Evolutionary conservation across 2,329 filamentous ascomycete genomes (phyloP), one percentile per base, ranked within the genome.

Genomic region (Trichoderma sp.): DNA sequence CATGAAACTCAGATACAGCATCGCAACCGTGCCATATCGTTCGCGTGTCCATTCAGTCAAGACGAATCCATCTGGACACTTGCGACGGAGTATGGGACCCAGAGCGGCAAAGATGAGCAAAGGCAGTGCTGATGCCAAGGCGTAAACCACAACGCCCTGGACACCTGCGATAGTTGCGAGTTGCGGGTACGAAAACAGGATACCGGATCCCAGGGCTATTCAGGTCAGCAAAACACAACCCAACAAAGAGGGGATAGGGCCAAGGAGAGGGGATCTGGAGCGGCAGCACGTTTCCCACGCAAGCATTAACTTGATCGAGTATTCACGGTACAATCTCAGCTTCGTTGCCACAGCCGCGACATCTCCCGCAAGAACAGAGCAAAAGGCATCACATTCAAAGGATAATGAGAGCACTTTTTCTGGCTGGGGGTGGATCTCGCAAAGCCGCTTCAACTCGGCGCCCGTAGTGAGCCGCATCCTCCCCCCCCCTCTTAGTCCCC

Each of bases 251-350:
- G 66, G 73, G 71, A 72, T 70, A 43, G 68, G 66, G 71, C 73
- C 73, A 71, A 63, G 68, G 70, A 26, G 56, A 71, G 74, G 76
- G 78, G 75, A 74, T 77, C 79, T 80, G 83, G 88, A 93, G 91
- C 91, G 92, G 92, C 92, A 94, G 91, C 92, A 95, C 92, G 86
- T 94, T 95, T 91, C 92, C 90, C 92, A 95, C 92, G 92, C 92
- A 96, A 96, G 92, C 91, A 94, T 95, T 96, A 95, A 92, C 92
- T 96, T 96, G 92, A 92, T 96, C 92, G 92, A 95, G 92, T 95
- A 90, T 89, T 91, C 85, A 94, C 92, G 92, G 92, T 96, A 89
- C 91, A 90, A 90, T 95, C 92, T 96, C 92, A 95, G 92, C 92
- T 88, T 94, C 87, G 83, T 87, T 77, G 81, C 78, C 75, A 73